Evolutionary conservation across 768 basidiomycete species (phyloP).

Genomic region (Asterophora parasitica): DNA sequence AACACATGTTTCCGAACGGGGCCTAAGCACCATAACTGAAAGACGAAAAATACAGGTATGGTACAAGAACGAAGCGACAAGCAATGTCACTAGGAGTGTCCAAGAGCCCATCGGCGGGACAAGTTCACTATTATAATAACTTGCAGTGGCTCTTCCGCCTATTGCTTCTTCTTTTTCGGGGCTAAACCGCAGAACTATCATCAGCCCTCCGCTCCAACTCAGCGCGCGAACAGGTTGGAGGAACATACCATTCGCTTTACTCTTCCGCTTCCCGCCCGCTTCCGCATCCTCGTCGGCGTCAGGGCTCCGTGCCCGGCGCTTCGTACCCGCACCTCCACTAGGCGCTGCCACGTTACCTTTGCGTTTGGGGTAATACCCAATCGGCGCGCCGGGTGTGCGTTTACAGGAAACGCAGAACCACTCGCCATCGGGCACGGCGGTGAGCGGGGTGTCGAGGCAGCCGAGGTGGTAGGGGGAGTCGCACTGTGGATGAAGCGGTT

Average conservation of each 20-base stretch:
- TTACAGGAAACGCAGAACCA: slow-evolving; percentile 87
- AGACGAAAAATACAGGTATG: no score
- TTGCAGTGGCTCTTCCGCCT: not conserved
- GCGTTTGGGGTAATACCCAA: slow-evolving; percentile 33
- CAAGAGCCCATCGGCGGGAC: no score
- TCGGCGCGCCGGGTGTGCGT: slow-evolving; percentile 52
- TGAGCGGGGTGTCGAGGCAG: slow-evolving; percentile 77
- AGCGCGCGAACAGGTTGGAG: not conserved
- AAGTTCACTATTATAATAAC: no score
- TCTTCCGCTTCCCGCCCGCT: slow-evolving; percentile 40
- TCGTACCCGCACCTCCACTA: slow-evolving; percentile 17
- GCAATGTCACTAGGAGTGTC: no score
- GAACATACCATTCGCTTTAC: slow-evolving; percentile 34
- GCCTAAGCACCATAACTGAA: no score
- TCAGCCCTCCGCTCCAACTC: not conserved
- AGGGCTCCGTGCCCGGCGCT: slow-evolving; percentile 13
- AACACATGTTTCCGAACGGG: no score
- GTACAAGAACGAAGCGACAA: no score
- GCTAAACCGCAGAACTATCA: slow-evolving; percentile 4
- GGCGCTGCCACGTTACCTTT: slow-evolving; percentile 7
- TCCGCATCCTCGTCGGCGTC: slow-evolving; percentile 19
- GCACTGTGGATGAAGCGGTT: slow-evolving; percentile 48
- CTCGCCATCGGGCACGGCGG: slow-evolving; percentile 78
- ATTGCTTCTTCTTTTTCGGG: slow-evolving; percentile 19
- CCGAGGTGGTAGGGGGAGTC: slow-evolving; percentile 83